Base-by-base conservation (phyloP, 2,329 filamentous ascomycete genomes). In the Cladosporium phlei region DNA sequence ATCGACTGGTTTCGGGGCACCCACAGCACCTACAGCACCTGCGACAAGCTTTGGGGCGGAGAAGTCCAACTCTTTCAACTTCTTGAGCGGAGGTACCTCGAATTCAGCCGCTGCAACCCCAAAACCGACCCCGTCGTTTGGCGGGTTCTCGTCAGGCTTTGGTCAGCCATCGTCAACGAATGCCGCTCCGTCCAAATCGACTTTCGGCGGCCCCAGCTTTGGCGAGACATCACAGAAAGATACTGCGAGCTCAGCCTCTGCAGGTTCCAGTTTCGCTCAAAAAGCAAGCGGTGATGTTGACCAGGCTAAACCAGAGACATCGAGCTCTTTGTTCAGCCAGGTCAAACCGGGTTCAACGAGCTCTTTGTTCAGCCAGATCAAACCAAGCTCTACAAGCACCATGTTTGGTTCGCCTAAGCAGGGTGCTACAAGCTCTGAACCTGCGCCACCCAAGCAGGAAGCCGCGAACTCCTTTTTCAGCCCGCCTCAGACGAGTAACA, bases 221-320 rank as follows among this genome's bases (percentile, higher is more conserved):
- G 51, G 51, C 16, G 43, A 52, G 38, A 16, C 32, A 7, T 12
- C 25, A 5, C 46, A 40, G 16, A 49, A 38, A 24, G 34, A 43
- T 12, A 32, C 12, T 2, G 7, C 44, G 5, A 22, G 19, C 9
- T 11, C 33, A 17, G 12, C 29, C 5, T 47, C 32, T 20, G 40
- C 24, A 29, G 42, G 44, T 5, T 47, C 40, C 28, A 38, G 20
- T 16, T 37, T 37, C n/a, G 21, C 35, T n/a, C 19, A n/a, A 16
- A 21, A 28, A 21, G 20, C 16, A 16, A 29, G 22, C 38, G 30
- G 9, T 16, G n/a, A 7, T 3, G 28, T 11, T 10, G 20, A 22
- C 3, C 35, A 29, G 7, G 28, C 8, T 11, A 33, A 25, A n/a
- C 29, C 29, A 19, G 14, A 10, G 3, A 7, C 27, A 20, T 20